Base-by-base conservation (phyloP, 352 stramenopile species). In the Globisporangium iwayamae region DNA sequence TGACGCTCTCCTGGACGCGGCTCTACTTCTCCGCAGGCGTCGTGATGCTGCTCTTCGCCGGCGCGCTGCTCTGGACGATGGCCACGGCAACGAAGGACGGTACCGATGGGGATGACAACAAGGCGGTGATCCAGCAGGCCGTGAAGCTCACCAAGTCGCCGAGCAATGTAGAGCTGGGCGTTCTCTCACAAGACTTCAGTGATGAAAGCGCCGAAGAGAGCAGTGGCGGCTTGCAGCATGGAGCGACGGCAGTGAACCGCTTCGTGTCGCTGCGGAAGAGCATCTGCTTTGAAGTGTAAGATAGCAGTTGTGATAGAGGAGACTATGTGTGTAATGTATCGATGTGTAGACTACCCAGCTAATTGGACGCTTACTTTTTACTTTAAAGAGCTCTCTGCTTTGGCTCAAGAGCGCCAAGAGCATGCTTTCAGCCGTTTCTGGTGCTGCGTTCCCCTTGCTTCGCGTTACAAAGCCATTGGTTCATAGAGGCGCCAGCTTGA, bases 1-100 rank as follows among this genome's bases (percentile, higher is more conserved):
- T 62, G 2, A 67, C 65, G 69, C 52, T 72, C 36, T 76, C 83
- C 51, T 83, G 73, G 78, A 72, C 69, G 4, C 69, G 72, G 16
- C 59, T 81, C 36, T 76, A 74, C 36, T 32, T 81, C 43, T 66
- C 58, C 25, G 39, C 78, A 2, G 75, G 67, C 8, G 50, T 75
- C 45, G 43, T 78, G 67, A 60, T 87, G 56, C 39, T 84, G 2
- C 43, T 72, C 4, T 20, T 74, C 34, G 74, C 73, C 8, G 65
- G 68, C 18, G 60, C 66, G 14, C 45, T 83, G 56, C 63, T 84
- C 36, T 79, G 71, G 73, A 65, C 72, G 53, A 66, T 75, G 28
- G 28, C 82, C 61, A 69, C 58, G 10, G 61, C 67, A 20, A 63
- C 63, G 38, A 65, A 75, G 20, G 28, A 56, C 30, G 50, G 36